Evolutionary conservation across 2,329 filamentous ascomycete genomes (phyloP), one percentile per base, ranked within the genome.

Genomic region (Stemphylium beticola): DNA sequence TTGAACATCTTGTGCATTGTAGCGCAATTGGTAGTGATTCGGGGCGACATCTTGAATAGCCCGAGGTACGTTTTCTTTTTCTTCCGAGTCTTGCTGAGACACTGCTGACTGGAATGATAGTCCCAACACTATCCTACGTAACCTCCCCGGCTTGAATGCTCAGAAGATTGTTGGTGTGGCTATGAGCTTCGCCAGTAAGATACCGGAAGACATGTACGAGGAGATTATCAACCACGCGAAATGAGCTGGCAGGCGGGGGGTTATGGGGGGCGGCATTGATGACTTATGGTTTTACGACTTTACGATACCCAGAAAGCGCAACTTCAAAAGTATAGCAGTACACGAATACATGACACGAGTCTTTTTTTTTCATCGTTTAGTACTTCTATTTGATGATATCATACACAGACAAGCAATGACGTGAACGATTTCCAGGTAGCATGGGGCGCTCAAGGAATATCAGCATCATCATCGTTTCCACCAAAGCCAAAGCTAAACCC

Each of bases 1-100:
- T 76, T 99, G 57, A 99, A 99, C 70, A 91, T 99, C 51, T 78
- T 99, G 18, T 98, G 95, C 74, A 97, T 99, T 61, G 95, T 98
- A 14, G 93, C 93, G 12, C 95, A 99, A 77, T 81, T 99, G 47
- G 88, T 97, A 43, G 85, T 96, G 67, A 91, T 97, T 78, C 83
- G 93, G 55, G 89, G 93, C 52, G 87, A 91, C 57, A 87, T 99
- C 48, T 78, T 99, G 65, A 87, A 87, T 53, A 96, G 90, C 53
- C 84, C 89, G 6, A 96, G 90, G 93, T 96, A 79, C 62, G 82
- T 52, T 15, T 12, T 33, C 9, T 52, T 15, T 12, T 33, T 12
- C 11, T 22, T 12, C 20, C 3, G 9, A 12, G 5, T 20, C 9
- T 12, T n/a, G 4, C 15, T 2, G 14, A 8, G 9, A 41, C 9